A percentile compares a stretch with the other conserved stretches of the same genome.
These are phyloP conservation scores for Pseudonitzschia delicatissima DNA, from an alignment of 108 stramenopile genomes.

Conservation along the genomic window DNA sequence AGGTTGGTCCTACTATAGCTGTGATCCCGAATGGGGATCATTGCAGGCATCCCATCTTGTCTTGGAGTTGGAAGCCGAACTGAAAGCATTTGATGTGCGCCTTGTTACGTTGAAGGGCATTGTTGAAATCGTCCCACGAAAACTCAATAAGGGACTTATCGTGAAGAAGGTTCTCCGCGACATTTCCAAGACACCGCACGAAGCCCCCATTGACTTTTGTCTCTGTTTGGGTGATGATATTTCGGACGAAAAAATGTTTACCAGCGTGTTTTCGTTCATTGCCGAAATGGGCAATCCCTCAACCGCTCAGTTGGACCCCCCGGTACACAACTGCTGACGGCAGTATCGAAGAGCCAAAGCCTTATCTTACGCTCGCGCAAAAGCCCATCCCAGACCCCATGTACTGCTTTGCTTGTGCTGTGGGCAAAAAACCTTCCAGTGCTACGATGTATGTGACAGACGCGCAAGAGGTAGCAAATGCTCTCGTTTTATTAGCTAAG, in stretches of 20 bases:
- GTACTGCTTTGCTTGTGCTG: conserved; percentile 76
- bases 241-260: conserved; percentile 97
- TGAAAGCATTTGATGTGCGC: conserved; percentile 89
- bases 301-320: conserved; percentile 44
- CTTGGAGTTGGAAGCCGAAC: conserved; percentile 84
- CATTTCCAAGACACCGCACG: conserved; percentile 31
- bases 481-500: conserved; percentile 55
- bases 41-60: conserved; percentile 92
- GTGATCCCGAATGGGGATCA: conserved; percentile 99
- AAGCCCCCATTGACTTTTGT: conserved; percentile 77
- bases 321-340: conserved; percentile 48
- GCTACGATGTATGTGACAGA: conserved; percentile 81
- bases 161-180: conserved; percentile 83
- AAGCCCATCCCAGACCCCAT: conserved; percentile 33
- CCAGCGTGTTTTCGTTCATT: conserved; percentile 74
- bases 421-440: conserved; percentile 85
- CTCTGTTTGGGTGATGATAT: conserved; percentile 93
- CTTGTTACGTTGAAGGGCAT: conserved; percentile 88
- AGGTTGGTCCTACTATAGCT: conserved; percentile 97
- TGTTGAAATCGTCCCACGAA: conserved; percentile 86
- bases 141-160: conserved; percentile 83
- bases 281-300: conserved; percentile 63
- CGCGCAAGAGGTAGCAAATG: conserved; percentile 72
- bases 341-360: conserved; percentile 20
- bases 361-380: conserved; percentile 1